Conservation (phyloP, 441 rosid genomes). For the Gossypium aridum region DNA sequence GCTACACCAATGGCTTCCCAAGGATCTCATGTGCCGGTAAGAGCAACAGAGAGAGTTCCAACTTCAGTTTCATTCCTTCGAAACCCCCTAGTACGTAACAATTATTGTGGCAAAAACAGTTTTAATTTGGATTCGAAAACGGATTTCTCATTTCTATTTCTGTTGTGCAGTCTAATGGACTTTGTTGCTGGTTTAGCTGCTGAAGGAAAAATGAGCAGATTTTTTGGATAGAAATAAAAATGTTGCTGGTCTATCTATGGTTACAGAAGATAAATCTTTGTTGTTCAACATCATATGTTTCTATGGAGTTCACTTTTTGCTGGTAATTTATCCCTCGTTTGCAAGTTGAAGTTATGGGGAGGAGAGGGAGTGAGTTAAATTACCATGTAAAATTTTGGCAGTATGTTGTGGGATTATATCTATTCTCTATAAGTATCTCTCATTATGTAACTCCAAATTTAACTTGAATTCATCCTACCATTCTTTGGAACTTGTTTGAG, state of each 20-base stretch:
- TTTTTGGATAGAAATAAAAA: slow-evolving; percentile 18
- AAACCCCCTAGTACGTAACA: slow-evolving; percentile 41
- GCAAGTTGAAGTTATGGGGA: slow-evolving; percentile 6
- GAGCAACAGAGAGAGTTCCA: slow-evolving; percentile 30
- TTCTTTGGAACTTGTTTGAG: too few relatives aligned
- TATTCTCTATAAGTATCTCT: too few relatives aligned
- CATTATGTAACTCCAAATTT: too few relatives aligned
- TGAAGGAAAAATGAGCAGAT: too few relatives aligned
- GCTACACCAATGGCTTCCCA: slow-evolving; percentile 23
- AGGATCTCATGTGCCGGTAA: slow-evolving; percentile 38
- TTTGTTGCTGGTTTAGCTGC: slow-evolving; percentile 12
- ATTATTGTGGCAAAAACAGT: not conserved
- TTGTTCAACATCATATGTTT: too few relatives aligned
- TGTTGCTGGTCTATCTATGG: not conserved
- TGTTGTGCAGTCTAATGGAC: slow-evolving; percentile 36
- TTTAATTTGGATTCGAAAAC: not conserved
- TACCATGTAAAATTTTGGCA: slow-evolving; percentile 9
- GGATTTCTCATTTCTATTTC: not conserved
- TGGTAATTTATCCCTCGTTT: slow-evolving; percentile 26
- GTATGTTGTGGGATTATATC: too few relatives aligned
- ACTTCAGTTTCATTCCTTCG: slow-evolving; percentile 46
- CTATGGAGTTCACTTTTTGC: not conserved
- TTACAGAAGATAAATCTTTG: not conserved
- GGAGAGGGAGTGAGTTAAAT: slow-evolving; percentile 23
- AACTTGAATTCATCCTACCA: too few relatives aligned